These are phyloP conservation scores for Trichoderma atrobrunneum DNA, from an alignment of 2,329 filamentous ascomycete species.

Conservation along the genomic window DNA sequence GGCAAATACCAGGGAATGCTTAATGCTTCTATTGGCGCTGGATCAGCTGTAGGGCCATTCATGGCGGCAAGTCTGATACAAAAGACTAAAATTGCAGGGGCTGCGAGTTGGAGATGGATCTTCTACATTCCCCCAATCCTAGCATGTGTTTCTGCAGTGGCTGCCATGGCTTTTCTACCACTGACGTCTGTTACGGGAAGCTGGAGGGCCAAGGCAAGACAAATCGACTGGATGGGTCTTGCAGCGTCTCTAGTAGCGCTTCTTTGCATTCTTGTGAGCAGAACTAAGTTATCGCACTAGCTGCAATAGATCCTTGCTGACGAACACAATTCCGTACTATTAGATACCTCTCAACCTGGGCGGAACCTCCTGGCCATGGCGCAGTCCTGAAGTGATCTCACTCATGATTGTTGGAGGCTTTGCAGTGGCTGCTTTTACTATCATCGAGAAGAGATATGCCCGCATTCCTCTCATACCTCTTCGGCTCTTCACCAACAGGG, in stretches of 20 bases:
- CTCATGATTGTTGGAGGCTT: background rate
- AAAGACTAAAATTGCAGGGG: background rate
- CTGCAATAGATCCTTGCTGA: background rate
- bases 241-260: background rate
- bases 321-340: background rate
- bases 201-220: background rate
- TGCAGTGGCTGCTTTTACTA: background rate
- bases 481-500: background rate
- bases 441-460: background rate
- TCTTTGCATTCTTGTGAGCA: background rate
- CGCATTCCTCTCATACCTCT: background rate
- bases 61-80: background rate
- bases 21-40: background rate
- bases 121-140: background rate
- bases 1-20: background rate
- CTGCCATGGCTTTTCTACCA: background rate
- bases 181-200: background rate
- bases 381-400: background rate
- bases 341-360: background rate
- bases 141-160: background rate
- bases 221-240: background rate
- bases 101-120: background rate
- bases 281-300: background rate
- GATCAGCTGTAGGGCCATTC: background rate
- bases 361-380: background rate